Evolutionary conservation across 495 filamentous ascomycete species (phyloP), one percentile per base, ranked within the genome.

Genomic region (Bacidia rubella): DNA sequence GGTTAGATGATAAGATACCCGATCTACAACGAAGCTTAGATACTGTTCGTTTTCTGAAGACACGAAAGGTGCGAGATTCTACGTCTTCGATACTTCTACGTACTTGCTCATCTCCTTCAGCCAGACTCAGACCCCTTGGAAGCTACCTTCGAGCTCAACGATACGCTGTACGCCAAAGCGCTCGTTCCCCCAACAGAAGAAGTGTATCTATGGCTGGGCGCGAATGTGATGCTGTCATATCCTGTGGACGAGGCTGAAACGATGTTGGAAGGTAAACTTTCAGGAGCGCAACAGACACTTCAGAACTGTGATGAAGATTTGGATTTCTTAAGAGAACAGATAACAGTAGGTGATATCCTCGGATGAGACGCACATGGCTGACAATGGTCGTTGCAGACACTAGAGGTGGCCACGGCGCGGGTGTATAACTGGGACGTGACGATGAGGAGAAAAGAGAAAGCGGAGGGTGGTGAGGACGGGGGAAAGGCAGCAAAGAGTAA

Each of bases 351-450:
- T 66, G 11, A 26, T 21, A 17, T 40, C 20, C 5, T 19, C 11
- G 21, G 15, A 26, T n/a, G 10, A 7, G 44, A 19, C 12, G 19
- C 27, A 11, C n/a, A 10, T 17, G 2, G 17, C 23, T 32, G 25
- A 11, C 62, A 49, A 66, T 72, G 47, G 73, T 54, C n/a, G 29
- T 20, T 15, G 17, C 58, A 95, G 87, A 98, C 92, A 0, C 78
- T 98, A 68, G 92, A 98, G 67, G 92, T 98, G 38, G 92, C 92
- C 11, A 89, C 88, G 17, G 92, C 92, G 20, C 74, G 93, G 52
- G 86, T 98, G n/a, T 98, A 97, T 66, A 98, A 98, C 65, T 96
- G 90, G 87, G 92, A 98, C 62, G 86, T 98, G 5, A 86, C 86
- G 29, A 81, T 93, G 74, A 86, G 90, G 67, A 72, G 92, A 54